Base-by-base conservation (phyloP, 1,139 yeast species). In the Blastobotrys aristatus region DNA sequence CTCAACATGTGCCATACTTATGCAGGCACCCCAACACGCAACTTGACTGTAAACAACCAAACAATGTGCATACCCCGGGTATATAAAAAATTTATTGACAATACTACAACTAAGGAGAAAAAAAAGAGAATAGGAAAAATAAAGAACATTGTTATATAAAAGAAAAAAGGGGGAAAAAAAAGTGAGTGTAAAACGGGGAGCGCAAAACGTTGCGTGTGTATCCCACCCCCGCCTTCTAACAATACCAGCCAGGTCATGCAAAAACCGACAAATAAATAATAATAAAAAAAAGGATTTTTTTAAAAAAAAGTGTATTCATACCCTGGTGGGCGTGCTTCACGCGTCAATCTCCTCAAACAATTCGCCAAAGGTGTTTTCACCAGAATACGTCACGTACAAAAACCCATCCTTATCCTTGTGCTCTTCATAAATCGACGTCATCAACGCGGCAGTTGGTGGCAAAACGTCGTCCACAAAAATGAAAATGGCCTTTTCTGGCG, bases 341-440 rank as follows among this genome's bases (percentile, higher is more conserved):
- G 22, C 37, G 13, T 13, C 37, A 17, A 42, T 18, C 21, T 32
- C 40, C 21, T 42, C 32, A 17, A 42, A 33, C 39, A 22, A 4
- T 10, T 43, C 46, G 41, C 75, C 77, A 58, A 70, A 70, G 32
- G 74, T 70, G 57, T 71, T 69, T 67, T 71, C 73, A 43, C 75
- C 69, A 47, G 72, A 67, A 62, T 90, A 92, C 55, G 95, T 81
- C 57, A 92, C 94, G 68, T 92, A 92, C 63, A 92, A 78, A 70
- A 92, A 92, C 34, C 98, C 98, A 65, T 92, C 98, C 63, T 90
- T 90, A 65, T 92, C 98, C 72, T 89, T 89, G 70, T 92, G 96
- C 68, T 92, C 97, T 61, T 89, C 95, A 65, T 92, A 92, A 55
- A 92, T 85, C 26, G 92, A 79, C 59, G 95, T 84, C 90, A 92